phyloP scores from a whole-genome alignment of 108 stramenopile species.

The Fragilaria crotonensis region DNA sequence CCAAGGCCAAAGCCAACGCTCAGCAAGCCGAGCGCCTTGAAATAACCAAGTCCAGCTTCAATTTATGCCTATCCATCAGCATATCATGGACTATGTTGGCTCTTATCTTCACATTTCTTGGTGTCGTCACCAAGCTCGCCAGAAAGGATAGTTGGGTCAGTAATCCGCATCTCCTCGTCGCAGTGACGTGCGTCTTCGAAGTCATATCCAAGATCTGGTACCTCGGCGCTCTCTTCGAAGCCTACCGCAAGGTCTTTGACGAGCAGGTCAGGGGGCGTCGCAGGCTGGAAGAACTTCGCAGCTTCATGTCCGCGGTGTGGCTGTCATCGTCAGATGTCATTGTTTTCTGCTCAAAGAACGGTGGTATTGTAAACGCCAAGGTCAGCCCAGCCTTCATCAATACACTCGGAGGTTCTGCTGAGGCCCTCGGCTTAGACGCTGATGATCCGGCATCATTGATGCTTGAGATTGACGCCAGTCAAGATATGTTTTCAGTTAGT shows the following conservation, averaged over 20 bases:
- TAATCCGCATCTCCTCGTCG: neutral
- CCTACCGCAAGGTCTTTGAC: constrained; percentile 41
- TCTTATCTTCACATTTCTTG: constrained; percentile 6
- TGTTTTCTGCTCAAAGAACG: constrained; percentile 6
- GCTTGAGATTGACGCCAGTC: too few relatives aligned
- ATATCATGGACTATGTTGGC: constrained; percentile 29
- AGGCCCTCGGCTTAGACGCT: too few relatives aligned
- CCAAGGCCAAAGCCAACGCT: constrained; percentile 8
- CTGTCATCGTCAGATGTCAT: constrained; percentile 47
- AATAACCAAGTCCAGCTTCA: too few relatives aligned
- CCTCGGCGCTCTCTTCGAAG: constrained; percentile 40
- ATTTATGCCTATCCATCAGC: too few relatives aligned
- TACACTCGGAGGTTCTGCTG: neutral
- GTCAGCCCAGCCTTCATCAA: constrained; percentile 36
- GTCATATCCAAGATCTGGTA: constrained; percentile 53
- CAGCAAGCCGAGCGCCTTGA: too few relatives aligned
- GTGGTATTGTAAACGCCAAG: constrained; percentile 27
- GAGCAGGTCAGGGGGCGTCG: constrained; percentile 27
- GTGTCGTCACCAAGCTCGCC: neutral
- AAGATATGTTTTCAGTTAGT: too few relatives aligned
- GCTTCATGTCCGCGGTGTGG: constrained; percentile 47
- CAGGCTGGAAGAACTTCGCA: constrained; percentile 36
- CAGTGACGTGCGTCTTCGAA: constrained; percentile 50
- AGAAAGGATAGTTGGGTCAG: neutral
- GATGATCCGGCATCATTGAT: too few relatives aligned